Evolutionary conservation across 805 yeast species (phyloP), one percentile per base, ranked within the genome.

Genomic region (Ogataea salicorniae): DNA sequence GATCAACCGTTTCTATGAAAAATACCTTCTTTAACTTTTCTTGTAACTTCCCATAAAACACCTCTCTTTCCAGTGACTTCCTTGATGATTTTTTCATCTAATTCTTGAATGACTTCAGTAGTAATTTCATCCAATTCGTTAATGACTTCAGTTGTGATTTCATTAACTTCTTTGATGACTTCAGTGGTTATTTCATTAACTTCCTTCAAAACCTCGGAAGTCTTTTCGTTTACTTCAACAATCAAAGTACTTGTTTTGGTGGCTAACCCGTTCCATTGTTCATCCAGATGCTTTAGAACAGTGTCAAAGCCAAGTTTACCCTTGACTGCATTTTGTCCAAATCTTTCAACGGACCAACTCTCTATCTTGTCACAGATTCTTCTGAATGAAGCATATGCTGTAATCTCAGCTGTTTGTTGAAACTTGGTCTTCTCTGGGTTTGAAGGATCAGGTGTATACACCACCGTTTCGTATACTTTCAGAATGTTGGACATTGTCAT

Each of bases 331-430:
- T 92, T 92, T 63, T 87, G 94, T 40, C 83, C 80, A 66, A 92
- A 94, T 63, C 97, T 73, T 60, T 87, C 87, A 6, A 88, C 84
- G 0, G 91, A 80, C 96, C 97, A 92, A 43, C 89, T 95, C 66
- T 92, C 99, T 51, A 92, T 73, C 64, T 86, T 83, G 61, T 81
- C 86, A 63, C 95, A 85, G 5, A 94, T 67, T 49, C 79, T 75
- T 46, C 74, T 68, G 67, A 89, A 76, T 3, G 84, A 72, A 8
- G 89, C 87, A 64, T 83, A 85, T 0, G 98, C 96, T 2, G 90
- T 83, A 56, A 92, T 88, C 53, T 86, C 89, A 0, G 99, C 99
- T 52, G 77, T 80, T 66, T 92, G 99, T 34, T 70, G 66, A 63
- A 91, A 91, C 11, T 70, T 54, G 0, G 98, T 91, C 46, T 75